Percentiles rank a stretch among this genome's conserved stretches.
Conservation (phyloP, 129 eudicot genomes). For the Flaveria robusta region DNA sequence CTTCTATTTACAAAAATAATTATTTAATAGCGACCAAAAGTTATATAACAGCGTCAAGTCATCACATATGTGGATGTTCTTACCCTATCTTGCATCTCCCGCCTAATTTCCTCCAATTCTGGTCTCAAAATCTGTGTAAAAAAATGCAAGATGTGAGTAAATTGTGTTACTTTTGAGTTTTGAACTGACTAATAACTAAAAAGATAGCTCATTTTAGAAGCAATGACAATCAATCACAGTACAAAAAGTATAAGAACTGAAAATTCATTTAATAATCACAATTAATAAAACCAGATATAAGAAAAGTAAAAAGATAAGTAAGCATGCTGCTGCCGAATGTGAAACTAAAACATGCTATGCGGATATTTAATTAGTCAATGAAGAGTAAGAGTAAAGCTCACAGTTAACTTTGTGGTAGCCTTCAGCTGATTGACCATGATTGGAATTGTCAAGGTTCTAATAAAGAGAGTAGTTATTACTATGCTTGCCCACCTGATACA, state of each 20-base stretch:
- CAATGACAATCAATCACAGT: neutral
- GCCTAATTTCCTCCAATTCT: conserved; percentile 65
- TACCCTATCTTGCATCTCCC: conserved; percentile 85
- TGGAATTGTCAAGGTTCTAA: conserved; percentile 63
- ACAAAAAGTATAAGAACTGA: neutral
- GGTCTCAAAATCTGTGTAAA: conserved; percentile 82
- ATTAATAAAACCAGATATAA: neutral
- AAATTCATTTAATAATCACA: neutral
- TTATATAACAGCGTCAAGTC: neutral
- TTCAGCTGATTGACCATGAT: conserved; percentile 76
- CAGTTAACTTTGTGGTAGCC: conserved; percentile 76
- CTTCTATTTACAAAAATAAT: neutral
- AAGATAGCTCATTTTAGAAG: conserved; percentile 11
- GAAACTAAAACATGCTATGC: conserved; percentile 5
- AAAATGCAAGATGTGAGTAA: conserved; percentile 14
- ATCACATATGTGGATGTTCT: neutral
- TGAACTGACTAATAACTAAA: neutral
- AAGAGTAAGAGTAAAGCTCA: conserved; percentile 37
- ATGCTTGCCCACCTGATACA: conserved; percentile 85
- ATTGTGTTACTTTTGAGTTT: neutral
- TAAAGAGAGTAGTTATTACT: conserved; percentile 61
- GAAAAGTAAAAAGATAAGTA: neutral
- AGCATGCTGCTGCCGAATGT: neutral
- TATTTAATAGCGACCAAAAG: neutral
- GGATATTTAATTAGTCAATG: conserved; percentile 5